Evolutionary conservation across 2,329 filamentous ascomycete genomes (phyloP), one percentile per base, ranked within the genome.

Genomic region (Metarhizium album): DNA sequence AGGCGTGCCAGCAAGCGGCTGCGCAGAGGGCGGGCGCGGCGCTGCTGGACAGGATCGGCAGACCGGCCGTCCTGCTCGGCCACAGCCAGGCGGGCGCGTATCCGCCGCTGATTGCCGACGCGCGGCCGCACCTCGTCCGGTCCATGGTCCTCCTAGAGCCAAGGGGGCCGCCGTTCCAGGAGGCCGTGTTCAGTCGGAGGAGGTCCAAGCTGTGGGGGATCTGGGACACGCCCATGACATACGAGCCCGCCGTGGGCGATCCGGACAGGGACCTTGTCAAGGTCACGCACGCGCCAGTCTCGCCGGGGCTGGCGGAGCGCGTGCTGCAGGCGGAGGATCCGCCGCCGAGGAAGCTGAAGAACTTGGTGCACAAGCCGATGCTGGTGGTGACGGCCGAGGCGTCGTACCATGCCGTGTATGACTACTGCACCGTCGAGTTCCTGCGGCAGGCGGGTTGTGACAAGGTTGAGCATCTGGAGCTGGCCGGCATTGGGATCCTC

Each of bases 71-170:
- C 27, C 52, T 73, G 18, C 38, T 72, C 20, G 70, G 67, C 23
- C 74, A 78, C 56, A 75, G 71, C 20, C 69, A 74, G 53, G 75
- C 73, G 2, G 72, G 71, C 2, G 53, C 67, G 0, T 61, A 68
- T 52, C 67, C 68, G 7, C 67, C 71, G 60, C 43, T 75, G 46
- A 60, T 71, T 46, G 64, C 70, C 37, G 65, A 78, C 57, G 59
- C 61, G 23, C 62, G 69, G 0, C 72, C 73, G 1, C 46, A 61
- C 3, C 64, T 74, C 3, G 66, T 71, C 4, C 65, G 66, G 43
- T 68, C 62, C 0, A 61, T 76, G 3, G 58, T 76, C 1, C 59
- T 68, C 0, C 55, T 78, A 2, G 74, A 78, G 58, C 72, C 74
- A 2, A 64, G 62, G 0, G 73, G 74, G 0, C 74, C 74, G 13